Conservation (phyloP, 306 rosid genomes). For the Cucumis cinereus region DNA sequence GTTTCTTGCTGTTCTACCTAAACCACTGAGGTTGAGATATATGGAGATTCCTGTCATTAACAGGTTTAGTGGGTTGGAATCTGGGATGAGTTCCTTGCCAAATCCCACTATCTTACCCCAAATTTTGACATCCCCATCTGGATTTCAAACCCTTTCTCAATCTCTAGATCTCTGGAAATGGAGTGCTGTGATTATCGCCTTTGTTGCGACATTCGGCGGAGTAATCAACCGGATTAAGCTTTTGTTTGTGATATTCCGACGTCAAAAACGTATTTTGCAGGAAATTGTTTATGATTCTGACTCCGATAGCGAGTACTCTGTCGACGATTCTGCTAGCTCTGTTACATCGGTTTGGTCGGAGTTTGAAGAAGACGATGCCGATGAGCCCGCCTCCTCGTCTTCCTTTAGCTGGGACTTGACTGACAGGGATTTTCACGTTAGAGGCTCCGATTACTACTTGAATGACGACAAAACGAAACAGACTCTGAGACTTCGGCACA, state of each 20-base stretch:
- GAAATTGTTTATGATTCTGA: conserved; percentile 10
- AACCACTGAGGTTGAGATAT: neutral
- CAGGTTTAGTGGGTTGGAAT: conserved; percentile 29
- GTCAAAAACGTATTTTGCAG: neutral
- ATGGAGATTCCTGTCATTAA: conserved; percentile 49
- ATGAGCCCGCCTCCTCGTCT: conserved; percentile 17
- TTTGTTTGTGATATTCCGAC: conserved; percentile 16
- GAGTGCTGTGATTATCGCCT: conserved; percentile 47
- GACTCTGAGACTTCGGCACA: conserved; percentile 11
- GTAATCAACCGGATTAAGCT: conserved; percentile 36
- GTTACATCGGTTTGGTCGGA: neutral
- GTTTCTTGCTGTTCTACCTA: neutral
- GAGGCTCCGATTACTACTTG: conserved; percentile 19
- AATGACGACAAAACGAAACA: conserved; percentile 13
- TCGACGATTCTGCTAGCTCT: neutral
- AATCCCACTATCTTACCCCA: conserved; percentile 22
- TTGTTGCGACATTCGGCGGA: conserved; percentile 45
- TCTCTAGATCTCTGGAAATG: conserved; percentile 36
- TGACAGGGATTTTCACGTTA: conserved; percentile 18
- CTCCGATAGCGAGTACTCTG: conserved; percentile 14
- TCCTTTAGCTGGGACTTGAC: neutral
- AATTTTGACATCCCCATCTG: conserved; percentile 16
- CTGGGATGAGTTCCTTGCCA: conserved; percentile 17
- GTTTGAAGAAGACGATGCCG: conserved; percentile 7
- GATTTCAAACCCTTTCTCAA: conserved; percentile 13